A percentile compares a stretch with the other conserved stretches of the same genome.
Conservation (phyloP, 495 filamentous ascomycete genomes). For the Paragyromitra xinjiangensis region DNA sequence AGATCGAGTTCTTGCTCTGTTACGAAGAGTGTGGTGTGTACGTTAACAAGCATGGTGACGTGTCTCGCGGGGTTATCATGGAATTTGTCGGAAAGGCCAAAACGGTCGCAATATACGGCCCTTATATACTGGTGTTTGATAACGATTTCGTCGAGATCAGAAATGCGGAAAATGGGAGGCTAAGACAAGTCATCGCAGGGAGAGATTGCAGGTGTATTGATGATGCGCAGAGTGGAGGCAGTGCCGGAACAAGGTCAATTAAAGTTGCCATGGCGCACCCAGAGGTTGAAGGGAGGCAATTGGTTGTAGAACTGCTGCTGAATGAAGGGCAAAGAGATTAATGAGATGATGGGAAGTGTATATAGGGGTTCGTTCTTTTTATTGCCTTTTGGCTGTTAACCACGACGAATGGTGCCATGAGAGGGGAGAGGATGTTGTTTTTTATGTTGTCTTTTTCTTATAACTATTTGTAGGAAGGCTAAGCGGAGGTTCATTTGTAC, state of each 20-base stretch:
- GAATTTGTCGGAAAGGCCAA: conserved; percentile 92
- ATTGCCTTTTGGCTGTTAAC: conserved; percentile 10
- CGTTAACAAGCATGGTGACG: conserved; percentile 96
- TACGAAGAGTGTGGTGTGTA: conserved; percentile 97
- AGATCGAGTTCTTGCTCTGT: conserved; percentile 89
- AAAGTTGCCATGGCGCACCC: conserved; percentile 98
- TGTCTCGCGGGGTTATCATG: conserved; percentile 91
- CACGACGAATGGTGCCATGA: conserved; percentile 6
- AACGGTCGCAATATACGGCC: conserved; percentile 77
- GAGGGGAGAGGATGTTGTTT: not conserved
- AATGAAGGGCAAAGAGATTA: conserved; percentile 93
- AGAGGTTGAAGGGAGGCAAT: conserved; percentile 77
- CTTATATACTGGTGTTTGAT: conserved; percentile 85
- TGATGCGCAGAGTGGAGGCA: conserved; percentile 64
- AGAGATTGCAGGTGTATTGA: conserved; percentile 87
- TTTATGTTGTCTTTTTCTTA: conserved; percentile 12
- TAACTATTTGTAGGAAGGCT: conserved; percentile 33
- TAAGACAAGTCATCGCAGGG: conserved; percentile 93
- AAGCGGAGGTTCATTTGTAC: conserved; percentile 19
- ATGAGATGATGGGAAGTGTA: conserved; percentile 21
- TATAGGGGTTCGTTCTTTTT: conserved; percentile 22
- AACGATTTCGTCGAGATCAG: conserved; percentile 92
- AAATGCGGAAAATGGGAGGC: conserved; percentile 92
- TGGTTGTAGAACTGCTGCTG: conserved; percentile 89
- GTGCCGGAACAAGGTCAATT: conserved; percentile 67